phyloP scores from a whole-genome alignment of 306 rosid genomes.

The Fragaria iinumae region DNA sequence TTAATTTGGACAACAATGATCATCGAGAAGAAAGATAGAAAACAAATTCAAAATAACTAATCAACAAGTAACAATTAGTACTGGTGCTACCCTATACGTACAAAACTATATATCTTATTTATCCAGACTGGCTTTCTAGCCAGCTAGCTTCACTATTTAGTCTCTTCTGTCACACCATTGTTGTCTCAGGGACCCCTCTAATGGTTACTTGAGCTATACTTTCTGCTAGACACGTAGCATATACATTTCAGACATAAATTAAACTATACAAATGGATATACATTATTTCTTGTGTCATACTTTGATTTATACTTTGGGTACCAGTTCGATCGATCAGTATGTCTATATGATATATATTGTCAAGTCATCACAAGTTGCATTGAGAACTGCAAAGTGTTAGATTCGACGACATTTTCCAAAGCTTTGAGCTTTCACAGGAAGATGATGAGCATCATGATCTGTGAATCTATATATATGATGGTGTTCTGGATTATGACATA shows the following conservation, averaged over 20 bases:
- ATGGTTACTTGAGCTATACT: background rate
- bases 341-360: background rate
- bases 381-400: background rate
- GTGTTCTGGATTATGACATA: background rate
- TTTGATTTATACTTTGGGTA: background rate
- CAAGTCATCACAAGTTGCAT: slow-evolving; percentile 16
- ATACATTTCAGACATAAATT: background rate
- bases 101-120: background rate
- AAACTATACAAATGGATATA: background rate
- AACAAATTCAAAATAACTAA: too few species aligned
- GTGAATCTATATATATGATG: too few species aligned
- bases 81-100: background rate
- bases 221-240: slow-evolving; percentile 13
- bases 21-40: background rate
- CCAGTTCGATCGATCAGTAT: background rate
- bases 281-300: background rate
- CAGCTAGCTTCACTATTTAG: background rate
- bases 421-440: background rate
- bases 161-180: background rate
- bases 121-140: background rate
- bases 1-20: background rate
- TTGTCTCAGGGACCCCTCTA: background rate
- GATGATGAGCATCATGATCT: background rate
- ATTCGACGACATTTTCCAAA: background rate
- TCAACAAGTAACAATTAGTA: too few species aligned